Evolutionary conservation across 2,329 filamentous ascomycete genomes (phyloP).

Genomic region (Beauveria asiatica): DNA sequence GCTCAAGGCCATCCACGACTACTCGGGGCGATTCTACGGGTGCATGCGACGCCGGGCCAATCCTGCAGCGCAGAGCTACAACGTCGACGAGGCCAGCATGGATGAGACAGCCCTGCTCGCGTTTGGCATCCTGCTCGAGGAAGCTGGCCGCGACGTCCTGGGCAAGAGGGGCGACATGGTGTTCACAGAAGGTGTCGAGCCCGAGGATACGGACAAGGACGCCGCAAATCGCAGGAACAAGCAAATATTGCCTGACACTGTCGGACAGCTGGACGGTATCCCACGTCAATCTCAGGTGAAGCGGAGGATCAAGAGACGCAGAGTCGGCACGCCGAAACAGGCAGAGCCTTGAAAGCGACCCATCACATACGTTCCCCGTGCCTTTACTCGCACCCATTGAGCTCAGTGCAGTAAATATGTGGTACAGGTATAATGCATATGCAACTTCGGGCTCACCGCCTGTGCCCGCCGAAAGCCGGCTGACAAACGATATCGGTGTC

Average conservation of each 20-base stretch:
- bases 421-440: neutral
- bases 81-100: slow-evolving; percentile 52
- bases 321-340: neutral
- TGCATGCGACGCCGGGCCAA: slow-evolving; percentile 2
- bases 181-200: slow-evolving; percentile 50
- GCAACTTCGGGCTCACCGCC: neutral
- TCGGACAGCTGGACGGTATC: neutral
- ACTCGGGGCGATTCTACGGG: slow-evolving; percentile 57
- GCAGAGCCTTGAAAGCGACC: neutral
- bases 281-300: neutral
- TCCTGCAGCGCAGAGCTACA: slow-evolving; percentile 14
- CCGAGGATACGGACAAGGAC: neutral
- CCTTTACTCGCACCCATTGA: no score
- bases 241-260: neutral
- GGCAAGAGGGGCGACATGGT: slow-evolving; percentile 61
- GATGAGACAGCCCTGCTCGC: slow-evolving; percentile 72
- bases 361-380: no score
- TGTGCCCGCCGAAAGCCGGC: neutral
- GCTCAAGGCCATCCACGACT: slow-evolving; percentile 59
- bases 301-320: neutral
- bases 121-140: slow-evolving; percentile 67
- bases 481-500: neutral
- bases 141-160: slow-evolving; percentile 52
- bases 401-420: neutral
- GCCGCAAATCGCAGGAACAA: neutral